Evolutionary conservation across 2,329 filamentous ascomycete genomes (phyloP).

Genomic region (Cladosporium oxysporum): DNA sequence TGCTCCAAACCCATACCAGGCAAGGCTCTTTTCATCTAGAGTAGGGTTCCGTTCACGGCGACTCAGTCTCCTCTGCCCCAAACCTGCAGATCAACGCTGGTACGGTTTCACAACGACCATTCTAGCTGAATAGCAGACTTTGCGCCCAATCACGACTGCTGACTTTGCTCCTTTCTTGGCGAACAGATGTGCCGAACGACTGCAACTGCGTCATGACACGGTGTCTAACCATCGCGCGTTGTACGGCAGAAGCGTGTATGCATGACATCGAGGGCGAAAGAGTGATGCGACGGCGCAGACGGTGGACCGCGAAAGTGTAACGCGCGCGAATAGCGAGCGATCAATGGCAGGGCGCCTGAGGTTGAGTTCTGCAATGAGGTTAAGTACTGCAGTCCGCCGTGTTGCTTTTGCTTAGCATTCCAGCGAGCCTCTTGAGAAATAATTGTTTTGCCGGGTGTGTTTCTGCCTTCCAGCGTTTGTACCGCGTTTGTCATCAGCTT

Average conservation of each 20-base stretch:
- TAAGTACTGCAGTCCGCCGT: background rate
- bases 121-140: conserved; percentile 3
- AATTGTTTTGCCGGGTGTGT: background rate
- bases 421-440: background rate
- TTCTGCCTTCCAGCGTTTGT: background rate
- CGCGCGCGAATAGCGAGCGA: background rate
- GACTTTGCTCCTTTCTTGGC: conserved; percentile 12
- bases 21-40: conserved; percentile 17
- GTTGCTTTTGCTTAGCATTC: conserved; percentile 2
- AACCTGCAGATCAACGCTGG: conserved; percentile 7
- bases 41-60: background rate
- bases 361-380: background rate
- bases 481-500: conserved; percentile 1
- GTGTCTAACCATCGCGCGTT: conserved; percentile 13
- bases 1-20: background rate
- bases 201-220: background rate
- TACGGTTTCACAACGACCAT: conserved; percentile 6
- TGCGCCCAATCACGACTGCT: background rate
- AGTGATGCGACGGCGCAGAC: conserved; percentile 6
- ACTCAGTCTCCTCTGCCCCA: conserved; percentile 5
- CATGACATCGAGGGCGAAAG: conserved; percentile 4
- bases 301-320: conserved; percentile 12
- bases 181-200: background rate
- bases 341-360: background rate
- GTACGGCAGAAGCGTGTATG: background rate